These are phyloP conservation scores for Xanthoparmelia taractica DNA, from an alignment of 495 filamentous ascomycete genomes.

Conservation along the genomic window DNA sequence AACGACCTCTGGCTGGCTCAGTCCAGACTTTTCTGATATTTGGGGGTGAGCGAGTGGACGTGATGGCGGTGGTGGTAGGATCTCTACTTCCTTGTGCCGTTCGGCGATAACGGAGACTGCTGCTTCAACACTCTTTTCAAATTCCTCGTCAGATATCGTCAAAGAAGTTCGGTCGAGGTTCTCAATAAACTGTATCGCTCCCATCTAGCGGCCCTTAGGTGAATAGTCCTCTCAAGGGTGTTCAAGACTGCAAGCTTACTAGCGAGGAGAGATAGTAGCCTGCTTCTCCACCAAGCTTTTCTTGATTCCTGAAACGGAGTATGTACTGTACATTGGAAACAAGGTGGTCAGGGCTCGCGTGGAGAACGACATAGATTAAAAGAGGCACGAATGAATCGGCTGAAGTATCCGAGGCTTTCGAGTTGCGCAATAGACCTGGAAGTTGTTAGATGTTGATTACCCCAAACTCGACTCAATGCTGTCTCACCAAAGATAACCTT, in stretches of 20 bases:
- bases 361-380: constrained; percentile 90
- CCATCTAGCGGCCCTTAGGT: constrained; percentile 52
- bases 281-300: constrained; percentile 91
- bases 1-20: constrained; percentile 46
- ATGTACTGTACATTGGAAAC: constrained; percentile 99
- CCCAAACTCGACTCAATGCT: not conserved
- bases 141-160: constrained; percentile 90
- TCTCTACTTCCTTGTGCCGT: constrained; percentile 54
- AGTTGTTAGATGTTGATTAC: constrained; percentile 11
- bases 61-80: constrained; percentile 35
- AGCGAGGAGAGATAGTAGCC: constrained; percentile 98
- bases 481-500: constrained; percentile 93
- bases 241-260: constrained; percentile 40
- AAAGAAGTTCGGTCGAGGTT: constrained; percentile 88
- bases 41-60: constrained; percentile 29
- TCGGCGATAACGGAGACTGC: constrained; percentile 96
- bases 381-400: constrained; percentile 94
- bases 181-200: constrained; percentile 94
- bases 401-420: constrained; percentile 78
- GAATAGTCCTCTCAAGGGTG: not conserved
- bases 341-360: constrained; percentile 88
- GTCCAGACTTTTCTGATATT: constrained; percentile 54
- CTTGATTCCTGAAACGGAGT: constrained; percentile 89
- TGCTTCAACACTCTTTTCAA: constrained; percentile 89
- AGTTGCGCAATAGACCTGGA: constrained; percentile 77